phyloP scores from a whole-genome alignment of 176 grass and related monocot species.

The Carex scoparia region DNA sequence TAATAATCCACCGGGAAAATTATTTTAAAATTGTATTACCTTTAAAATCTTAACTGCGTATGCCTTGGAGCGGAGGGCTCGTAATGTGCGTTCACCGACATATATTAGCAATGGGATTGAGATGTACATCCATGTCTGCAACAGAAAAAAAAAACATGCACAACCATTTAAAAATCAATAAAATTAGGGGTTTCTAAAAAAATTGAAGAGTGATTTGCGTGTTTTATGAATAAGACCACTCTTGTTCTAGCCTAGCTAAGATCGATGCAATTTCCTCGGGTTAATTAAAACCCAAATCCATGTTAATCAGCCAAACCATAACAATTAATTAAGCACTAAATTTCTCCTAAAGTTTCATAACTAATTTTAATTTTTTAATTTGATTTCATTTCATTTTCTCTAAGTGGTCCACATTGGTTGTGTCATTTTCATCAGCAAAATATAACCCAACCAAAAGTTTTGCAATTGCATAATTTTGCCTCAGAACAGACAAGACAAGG shows the following conservation, averaged over 20 bases:
- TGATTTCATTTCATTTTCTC: not conserved
- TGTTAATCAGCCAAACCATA: not conserved
- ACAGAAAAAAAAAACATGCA: not conserved
- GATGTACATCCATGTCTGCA: conserved; percentile 99
- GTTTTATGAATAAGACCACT: not conserved
- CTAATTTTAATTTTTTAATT: not conserved
- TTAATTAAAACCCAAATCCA: not conserved
- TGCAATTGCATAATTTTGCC: not conserved
- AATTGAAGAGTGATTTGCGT: not conserved
- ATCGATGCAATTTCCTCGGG: not conserved
- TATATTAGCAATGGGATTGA: conserved; percentile 70
- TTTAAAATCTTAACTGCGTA: conserved; percentile 83
- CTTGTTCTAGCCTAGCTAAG: not conserved
- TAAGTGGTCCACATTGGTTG: not conserved
- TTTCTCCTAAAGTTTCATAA: not conserved
- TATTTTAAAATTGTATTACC: conserved; percentile 37
- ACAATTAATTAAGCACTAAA: not conserved
- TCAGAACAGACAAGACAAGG: conserved; percentile 17
- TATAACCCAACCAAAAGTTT: not conserved
- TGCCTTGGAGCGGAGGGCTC: conserved; percentile 83
- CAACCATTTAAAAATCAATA: not conserved
- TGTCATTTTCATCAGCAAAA: conserved; percentile 5
- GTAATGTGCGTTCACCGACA: conserved; percentile 62
- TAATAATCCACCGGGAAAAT: not conserved
- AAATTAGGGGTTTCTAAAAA: not conserved